Base-by-base conservation (phyloP, 2,329 filamentous ascomycete species). In the Penicillium sp. region DNA sequence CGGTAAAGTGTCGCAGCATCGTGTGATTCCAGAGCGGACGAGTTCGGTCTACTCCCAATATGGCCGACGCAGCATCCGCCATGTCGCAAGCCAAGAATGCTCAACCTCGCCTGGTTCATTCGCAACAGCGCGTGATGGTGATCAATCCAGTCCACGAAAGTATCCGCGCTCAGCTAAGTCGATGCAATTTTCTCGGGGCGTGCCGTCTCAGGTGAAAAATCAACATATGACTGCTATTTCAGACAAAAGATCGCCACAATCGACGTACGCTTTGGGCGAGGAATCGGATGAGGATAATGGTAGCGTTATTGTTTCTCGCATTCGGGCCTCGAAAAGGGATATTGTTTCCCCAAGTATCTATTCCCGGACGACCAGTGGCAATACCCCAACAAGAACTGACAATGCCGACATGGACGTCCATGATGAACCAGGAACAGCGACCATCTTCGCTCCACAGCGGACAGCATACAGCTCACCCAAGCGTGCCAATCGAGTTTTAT, bases 321-420 rank as follows among this genome's bases (percentile, higher is more conserved):
- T 46, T 14, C 43, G 32, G 34, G 48, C 54, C 26, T n/a, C 54
- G 13, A 55, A 58, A 22, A 20, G 35, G 13, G 58, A 46, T 20
- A 63, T 59, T 55, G 62, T 61, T 54, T 75, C 75, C 35, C 72
- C 74, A 5, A 79, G 77, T 53, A 56, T 77, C 9, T 79, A 79
- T 64, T 79, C 77, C 16, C 69, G 74, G 52, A 72, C 72, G 10
- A 74, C 72, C 11, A 69, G 72, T 54, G 75, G 70, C 31, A 63
- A 68, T 29, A 69, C 71, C 4, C 65, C 67, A 8, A 55, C 54
- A 1, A 57, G 58, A 11, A 52, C 57, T 24, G 55, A 60, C 13
- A 49, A 53, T n/a, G 46, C 44, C 5, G 24, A 49, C 22, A 49
- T 50, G 14, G 56, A 54, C 18, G 2, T 55, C 10, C 45, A 59